These are phyloP conservation scores for Haberlea rhodopensis DNA, from an alignment of 257 asterid genomes.

Conservation along the genomic window DNA sequence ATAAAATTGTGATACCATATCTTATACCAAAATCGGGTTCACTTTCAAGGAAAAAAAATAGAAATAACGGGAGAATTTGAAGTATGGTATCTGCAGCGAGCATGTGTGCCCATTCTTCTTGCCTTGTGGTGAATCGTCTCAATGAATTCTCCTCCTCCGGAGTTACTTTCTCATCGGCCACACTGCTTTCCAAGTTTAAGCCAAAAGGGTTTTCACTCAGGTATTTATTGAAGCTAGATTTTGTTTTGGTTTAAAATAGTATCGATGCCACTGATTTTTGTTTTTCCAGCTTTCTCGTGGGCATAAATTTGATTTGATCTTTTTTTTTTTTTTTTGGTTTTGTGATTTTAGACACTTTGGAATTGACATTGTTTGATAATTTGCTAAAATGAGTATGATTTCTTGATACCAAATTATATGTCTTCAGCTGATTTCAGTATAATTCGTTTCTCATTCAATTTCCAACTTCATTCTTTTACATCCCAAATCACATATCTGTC, in stretches of 20 bases:
- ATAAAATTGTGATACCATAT: too few species aligned
- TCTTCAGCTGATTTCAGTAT: not conserved
- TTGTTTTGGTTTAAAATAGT: not conserved
- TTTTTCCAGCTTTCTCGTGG: not conserved
- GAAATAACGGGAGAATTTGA: not conserved
- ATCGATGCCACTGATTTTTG: not conserved
- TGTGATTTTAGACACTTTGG: not conserved
- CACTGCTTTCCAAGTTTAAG: constrained; percentile 25
- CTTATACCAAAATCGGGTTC: too few species aligned
- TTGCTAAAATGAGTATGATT: not conserved
- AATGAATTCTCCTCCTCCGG: constrained; percentile 28
- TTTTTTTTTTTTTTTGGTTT: not conserved
- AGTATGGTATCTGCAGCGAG: constrained; percentile 36
- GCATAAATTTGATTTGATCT: constrained; percentile 1
- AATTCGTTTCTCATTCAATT: not conserved
- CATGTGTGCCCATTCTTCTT: constrained; percentile 27
- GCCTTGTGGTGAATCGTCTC: constrained; percentile 29
- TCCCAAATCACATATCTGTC: too few species aligned
- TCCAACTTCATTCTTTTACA: not conserved
- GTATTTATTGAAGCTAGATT: constrained; percentile 20
- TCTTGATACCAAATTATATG: not conserved
- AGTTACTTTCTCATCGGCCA: constrained; percentile 24
- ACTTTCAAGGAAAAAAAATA: too few species aligned
- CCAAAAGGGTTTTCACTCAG: constrained; percentile 41
- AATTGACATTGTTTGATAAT: not conserved